A percentile compares a stretch with the other conserved stretches of the same genome.
These are phyloP conservation scores for Sanghuangporus weigelae DNA, from an alignment of 1,284 basidiomycete species.

Conservation along the genomic window DNA sequence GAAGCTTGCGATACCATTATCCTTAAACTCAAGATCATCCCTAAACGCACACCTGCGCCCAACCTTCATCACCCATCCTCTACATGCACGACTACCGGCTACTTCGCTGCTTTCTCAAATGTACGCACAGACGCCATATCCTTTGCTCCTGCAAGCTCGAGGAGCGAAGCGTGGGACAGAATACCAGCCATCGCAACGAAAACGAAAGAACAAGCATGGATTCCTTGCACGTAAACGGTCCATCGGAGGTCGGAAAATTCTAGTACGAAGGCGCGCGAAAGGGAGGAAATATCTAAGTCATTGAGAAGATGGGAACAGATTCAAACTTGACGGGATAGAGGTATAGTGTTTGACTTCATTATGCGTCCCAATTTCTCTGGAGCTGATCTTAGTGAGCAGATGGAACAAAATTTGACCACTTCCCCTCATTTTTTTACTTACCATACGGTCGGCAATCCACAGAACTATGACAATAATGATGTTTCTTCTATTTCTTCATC, in stretches of 20 bases:
- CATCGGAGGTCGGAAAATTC: constrained; percentile 58
- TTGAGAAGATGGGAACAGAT: constrained; percentile 24
- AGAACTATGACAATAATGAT: no score
- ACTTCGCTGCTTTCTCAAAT: constrained; percentile 7
- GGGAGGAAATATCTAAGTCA: constrained; percentile 58
- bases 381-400: no score
- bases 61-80: constrained; percentile 11
- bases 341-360: no score
- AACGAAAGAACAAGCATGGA: constrained; percentile 85
- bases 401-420: no score
- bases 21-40: background rate
- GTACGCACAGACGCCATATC: constrained; percentile 1
- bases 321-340: no score
- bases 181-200: constrained; percentile 86
- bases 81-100: constrained; percentile 7
- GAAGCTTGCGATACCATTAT: background rate
- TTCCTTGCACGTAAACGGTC: constrained; percentile 70
- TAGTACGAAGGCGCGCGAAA: constrained; percentile 50
- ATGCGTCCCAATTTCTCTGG: no score
- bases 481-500: no score
- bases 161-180: constrained; percentile 58
- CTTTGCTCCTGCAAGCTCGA: constrained; percentile 41
- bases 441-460: no score
- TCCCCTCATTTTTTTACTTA: no score
- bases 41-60: constrained; percentile 11